Evolutionary conservation across 2,329 filamentous ascomycete genomes (phyloP).

Genomic region (Cryphonectria radicalis): DNA sequence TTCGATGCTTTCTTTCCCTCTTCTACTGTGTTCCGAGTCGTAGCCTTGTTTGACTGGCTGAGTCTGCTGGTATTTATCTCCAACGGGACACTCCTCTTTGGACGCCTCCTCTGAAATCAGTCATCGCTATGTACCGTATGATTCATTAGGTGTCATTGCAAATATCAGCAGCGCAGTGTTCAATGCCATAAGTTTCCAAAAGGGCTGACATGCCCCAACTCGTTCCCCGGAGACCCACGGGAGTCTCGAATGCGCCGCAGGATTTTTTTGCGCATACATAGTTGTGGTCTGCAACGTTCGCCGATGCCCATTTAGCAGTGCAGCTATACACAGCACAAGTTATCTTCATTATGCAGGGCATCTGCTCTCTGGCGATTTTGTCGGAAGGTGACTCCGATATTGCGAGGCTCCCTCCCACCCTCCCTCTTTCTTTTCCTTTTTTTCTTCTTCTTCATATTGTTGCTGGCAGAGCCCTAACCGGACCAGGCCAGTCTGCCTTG

Average conservation of each 20-base stretch:
- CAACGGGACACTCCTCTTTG: neutral
- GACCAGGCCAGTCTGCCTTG: neutral
- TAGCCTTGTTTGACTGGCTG: neutral
- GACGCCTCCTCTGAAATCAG: neutral
- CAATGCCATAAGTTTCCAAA: neutral
- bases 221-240: no score
- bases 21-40: neutral
- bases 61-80: neutral
- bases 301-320: neutral
- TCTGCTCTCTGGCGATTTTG: neutral
- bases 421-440: no score
- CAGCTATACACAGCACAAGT: no score
- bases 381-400: neutral
- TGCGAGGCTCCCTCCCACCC: neutral
- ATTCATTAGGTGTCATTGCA: neutral
- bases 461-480: neutral
- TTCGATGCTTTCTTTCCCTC: neutral
- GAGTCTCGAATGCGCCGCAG: no score
- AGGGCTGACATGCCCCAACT: no score
- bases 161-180: neutral
- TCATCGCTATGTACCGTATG: neutral
- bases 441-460: neutral
- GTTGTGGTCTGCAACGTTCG: neutral
- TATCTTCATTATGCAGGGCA: neutral
- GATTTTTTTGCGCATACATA: neutral